A percentile compares a stretch with the other conserved stretches of the same genome.
These are phyloP conservation scores for Pleurotus platypus DNA, from an alignment of 768 basidiomycete genomes.

Conservation along the genomic window DNA sequence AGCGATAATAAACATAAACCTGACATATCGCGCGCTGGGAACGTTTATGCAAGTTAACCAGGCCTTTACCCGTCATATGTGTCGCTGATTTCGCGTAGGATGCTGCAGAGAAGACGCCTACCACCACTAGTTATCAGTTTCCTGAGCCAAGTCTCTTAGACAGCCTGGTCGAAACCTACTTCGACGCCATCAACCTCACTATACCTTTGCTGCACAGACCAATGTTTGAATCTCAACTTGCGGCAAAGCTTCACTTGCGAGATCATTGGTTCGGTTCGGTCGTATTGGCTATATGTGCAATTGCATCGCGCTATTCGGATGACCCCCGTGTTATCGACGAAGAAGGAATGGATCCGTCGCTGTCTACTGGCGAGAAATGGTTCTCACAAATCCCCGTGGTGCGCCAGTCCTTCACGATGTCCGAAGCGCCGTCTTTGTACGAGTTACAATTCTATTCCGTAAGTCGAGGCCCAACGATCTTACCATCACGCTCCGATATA, in stretches of 20 bases:
- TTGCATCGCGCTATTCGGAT: conserved; percentile 54
- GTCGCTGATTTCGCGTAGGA: no score
- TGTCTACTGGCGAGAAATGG: conserved; percentile 63
- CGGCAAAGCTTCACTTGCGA: conserved; percentile 44
- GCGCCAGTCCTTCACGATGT: conserved; percentile 50
- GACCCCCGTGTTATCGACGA: conserved; percentile 49
- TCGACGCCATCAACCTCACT: conserved; percentile 50
- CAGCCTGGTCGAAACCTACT: conserved; percentile 62
- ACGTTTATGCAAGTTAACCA: no score
- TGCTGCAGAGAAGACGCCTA: no score
- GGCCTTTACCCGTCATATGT: no score
- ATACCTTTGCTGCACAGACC: conserved; percentile 72
- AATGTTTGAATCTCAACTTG: conserved; percentile 53
- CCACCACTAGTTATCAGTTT: conserved; percentile 22
- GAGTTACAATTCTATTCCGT: conserved; percentile 71
- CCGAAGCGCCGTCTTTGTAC: conserved; percentile 56
- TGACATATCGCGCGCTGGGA: no score
- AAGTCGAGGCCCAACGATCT: conserved; percentile 18
- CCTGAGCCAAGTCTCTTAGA: conserved; percentile 49
- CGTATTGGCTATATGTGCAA: conserved; percentile 69
- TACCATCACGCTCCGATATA: no score
- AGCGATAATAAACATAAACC: no score
- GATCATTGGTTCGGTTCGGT: conserved; percentile 53
- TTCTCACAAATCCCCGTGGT: conserved; percentile 68
- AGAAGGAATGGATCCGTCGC: conserved; percentile 31